phyloP scores from a whole-genome alignment of 257 asterid species.

The Jasminum sambac region DNA sequence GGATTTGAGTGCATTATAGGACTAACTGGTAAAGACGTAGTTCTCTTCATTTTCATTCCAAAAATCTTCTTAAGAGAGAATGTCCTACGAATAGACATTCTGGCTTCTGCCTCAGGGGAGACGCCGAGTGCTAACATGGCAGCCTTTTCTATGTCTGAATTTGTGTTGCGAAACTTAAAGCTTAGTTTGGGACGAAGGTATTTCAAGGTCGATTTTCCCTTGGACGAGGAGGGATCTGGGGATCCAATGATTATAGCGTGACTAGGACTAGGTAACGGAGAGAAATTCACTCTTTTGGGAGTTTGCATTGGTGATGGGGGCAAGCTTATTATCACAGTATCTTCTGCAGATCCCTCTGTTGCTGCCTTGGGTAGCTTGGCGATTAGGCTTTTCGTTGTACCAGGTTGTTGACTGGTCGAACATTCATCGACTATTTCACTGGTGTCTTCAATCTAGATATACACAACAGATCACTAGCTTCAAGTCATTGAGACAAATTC shows the following conservation, averaged over 20 bases:
- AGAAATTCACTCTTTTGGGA: slow-evolving; percentile 76
- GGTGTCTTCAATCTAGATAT: slow-evolving; percentile 50
- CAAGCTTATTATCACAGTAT: slow-evolving; percentile 54
- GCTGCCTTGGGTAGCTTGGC: slow-evolving; percentile 43
- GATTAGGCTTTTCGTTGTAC: slow-evolving; percentile 25
- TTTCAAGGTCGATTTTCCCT: slow-evolving; percentile 58
- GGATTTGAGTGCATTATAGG: slow-evolving; percentile 85
- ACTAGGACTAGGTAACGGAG: slow-evolving; percentile 82
- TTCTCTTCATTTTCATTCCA: slow-evolving; percentile 55
- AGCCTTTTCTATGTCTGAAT: slow-evolving; percentile 70
- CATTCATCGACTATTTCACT: slow-evolving; percentile 76
- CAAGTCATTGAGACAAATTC: neutral
- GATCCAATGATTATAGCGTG: slow-evolving; percentile 46
- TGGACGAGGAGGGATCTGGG: slow-evolving; percentile 59
- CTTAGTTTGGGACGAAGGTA: slow-evolving; percentile 70
- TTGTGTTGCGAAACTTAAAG: slow-evolving; percentile 69
- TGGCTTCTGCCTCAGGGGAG: slow-evolving; percentile 49
- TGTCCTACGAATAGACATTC: slow-evolving; percentile 50
- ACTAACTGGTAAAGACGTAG: slow-evolving; percentile 74
- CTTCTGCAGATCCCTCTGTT: slow-evolving; percentile 44
- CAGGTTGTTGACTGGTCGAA: slow-evolving; percentile 28
- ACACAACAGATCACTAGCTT: neutral
- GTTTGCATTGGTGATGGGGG: slow-evolving; percentile 65
- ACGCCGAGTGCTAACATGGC: slow-evolving; percentile 73
- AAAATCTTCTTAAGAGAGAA: slow-evolving; percentile 74